A percentile compares a stretch with the other conserved stretches of the same genome.
These are phyloP conservation scores for Boletales sp. DNA, from an alignment of 768 basidiomycete species.

Conservation along the genomic window DNA sequence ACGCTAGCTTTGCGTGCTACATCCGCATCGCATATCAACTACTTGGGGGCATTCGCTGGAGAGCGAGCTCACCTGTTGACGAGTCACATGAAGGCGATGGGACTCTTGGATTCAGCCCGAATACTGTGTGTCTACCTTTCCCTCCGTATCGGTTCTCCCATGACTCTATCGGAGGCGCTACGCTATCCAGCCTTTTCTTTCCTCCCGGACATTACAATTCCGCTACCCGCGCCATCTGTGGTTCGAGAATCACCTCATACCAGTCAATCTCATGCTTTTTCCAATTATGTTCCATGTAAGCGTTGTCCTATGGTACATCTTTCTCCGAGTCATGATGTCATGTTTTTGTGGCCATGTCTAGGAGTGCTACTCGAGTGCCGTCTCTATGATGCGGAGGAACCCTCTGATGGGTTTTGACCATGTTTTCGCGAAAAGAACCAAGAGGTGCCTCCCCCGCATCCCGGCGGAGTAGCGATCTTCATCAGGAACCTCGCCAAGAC, in stretches of 20 bases:
- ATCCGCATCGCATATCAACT: conserved; percentile 76
- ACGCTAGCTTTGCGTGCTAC: conserved; percentile 59
- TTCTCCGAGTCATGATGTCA: conserved; percentile 24
- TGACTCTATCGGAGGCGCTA: conserved; percentile 43
- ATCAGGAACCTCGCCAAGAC: conserved; percentile 58
- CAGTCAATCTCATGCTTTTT: conserved; percentile 54
- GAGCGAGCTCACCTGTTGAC: conserved; percentile 67
- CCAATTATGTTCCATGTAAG: conserved; percentile 62
- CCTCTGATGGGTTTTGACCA: conserved; percentile 25
- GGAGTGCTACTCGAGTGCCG: conserved; percentile 55
- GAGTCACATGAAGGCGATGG: conserved; percentile 78
- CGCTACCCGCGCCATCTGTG: conserved; percentile 60
- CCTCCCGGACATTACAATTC: conserved; percentile 78
- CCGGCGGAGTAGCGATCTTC: conserved; percentile 53
- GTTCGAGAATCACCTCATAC: conserved; percentile 59
- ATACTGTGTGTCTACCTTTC: conserved; percentile 41
- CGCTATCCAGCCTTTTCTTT: conserved; percentile 66
- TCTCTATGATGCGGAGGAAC: conserved; percentile 57
- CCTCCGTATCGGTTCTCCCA: not conserved
- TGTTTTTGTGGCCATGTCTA: conserved; percentile 73
- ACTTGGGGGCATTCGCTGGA: conserved; percentile 63
- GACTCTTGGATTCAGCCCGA: conserved; percentile 65
- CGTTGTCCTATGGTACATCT: not conserved
- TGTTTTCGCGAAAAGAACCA: conserved; percentile 13
- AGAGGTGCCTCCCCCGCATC: conserved; percentile 18